Evolutionary conservation across 1,284 basidiomycete species (phyloP).

Genomic region (Pterulicium gracile): DNA sequence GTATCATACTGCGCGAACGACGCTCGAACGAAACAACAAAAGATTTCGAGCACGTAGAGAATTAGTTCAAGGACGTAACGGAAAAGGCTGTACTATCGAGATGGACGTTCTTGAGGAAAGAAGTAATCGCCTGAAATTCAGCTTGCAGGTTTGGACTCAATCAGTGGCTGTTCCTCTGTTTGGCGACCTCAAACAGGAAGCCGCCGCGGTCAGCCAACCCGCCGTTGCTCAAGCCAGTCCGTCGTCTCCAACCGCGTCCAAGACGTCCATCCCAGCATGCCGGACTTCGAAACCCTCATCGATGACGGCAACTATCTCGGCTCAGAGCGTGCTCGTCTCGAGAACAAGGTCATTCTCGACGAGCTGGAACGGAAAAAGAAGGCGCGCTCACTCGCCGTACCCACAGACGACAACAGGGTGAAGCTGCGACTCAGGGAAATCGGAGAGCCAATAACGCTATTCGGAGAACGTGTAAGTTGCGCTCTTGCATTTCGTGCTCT

Average conservation of each 20-base stretch:
- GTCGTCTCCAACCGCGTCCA: not conserved
- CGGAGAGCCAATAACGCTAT: constrained; percentile 93
- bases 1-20: no score
- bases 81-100: no score
- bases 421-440: constrained; percentile 83
- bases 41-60: no score
- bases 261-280: constrained; percentile 28
- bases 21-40: no score
- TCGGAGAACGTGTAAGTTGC: constrained; percentile 83
- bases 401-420: constrained; percentile 93
- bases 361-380: constrained; percentile 95
- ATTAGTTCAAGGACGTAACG: no score
- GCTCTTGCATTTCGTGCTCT: not conserved
- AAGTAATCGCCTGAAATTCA: no score
- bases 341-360: constrained; percentile 78
- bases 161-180: no score
- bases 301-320: constrained; percentile 68
- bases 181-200: no score
- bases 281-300: constrained; percentile 57
- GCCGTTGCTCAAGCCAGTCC: no score
- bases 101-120: no score
- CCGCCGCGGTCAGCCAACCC: no score
- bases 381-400: constrained; percentile 88
- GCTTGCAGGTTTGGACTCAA: no score
- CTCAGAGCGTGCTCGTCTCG: constrained; percentile 58